These are phyloP conservation scores for Wallemia hederae DNA, from an alignment of 1,284 basidiomycete genomes.

Conservation along the genomic window DNA sequence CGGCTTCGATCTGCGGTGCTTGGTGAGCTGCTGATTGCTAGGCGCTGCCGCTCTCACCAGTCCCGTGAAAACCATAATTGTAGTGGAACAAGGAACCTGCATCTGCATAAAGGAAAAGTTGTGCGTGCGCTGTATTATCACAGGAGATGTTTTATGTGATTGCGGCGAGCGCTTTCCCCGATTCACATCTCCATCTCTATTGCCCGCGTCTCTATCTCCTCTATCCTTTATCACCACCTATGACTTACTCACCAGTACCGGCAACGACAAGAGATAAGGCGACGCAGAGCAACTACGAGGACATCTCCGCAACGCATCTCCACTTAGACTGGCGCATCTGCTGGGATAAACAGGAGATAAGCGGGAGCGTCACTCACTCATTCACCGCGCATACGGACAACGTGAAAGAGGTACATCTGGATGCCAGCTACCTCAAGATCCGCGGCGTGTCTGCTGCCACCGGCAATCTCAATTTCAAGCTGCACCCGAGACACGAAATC, in stretches of 20 bases:
- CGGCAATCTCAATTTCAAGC: conserved; percentile 22
- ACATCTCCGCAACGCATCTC: conserved; percentile 36
- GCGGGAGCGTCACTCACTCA: conserved; percentile 40
- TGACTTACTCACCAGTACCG: background rate
- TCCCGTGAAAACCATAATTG: background rate
- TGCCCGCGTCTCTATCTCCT: background rate
- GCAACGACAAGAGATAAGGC: conserved; percentile 26
- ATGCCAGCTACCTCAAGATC: conserved; percentile 45
- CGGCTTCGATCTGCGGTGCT: conserved; percentile 36
- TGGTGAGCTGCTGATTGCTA: background rate
- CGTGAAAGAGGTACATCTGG: conserved; percentile 43
- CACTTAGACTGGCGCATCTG: conserved; percentile 58
- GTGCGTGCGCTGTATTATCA: background rate
- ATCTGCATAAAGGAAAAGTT: background rate
- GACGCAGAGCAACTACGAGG: conserved; percentile 46
- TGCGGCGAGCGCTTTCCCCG: too few species aligned
- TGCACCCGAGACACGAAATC: conserved; percentile 27
- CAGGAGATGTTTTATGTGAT: too few species aligned
- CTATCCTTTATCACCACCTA: background rate
- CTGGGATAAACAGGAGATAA: conserved; percentile 35
- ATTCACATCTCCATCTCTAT: background rate
- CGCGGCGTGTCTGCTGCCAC: conserved; percentile 23
- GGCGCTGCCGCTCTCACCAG: background rate
- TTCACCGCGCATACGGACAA: conserved; percentile 29
- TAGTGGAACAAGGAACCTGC: background rate